These are phyloP conservation scores for Paraphysoderma sedebokerense DNA, from an alignment of 371 early-diverging fungal species.

Conservation along the genomic window DNA sequence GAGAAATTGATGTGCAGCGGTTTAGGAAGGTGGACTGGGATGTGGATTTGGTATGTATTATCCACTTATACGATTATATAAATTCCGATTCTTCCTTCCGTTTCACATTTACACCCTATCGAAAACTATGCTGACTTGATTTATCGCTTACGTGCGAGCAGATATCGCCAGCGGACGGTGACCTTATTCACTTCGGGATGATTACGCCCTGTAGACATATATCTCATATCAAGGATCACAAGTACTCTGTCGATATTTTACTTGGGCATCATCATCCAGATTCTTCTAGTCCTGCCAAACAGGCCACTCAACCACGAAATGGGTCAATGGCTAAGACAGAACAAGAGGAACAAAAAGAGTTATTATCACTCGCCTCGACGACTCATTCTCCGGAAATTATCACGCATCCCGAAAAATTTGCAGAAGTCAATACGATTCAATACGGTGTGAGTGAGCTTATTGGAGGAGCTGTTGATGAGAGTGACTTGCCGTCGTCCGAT, in stretches of 20 bases:
- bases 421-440: slow-evolving; percentile 12
- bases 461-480: too few relatives aligned
- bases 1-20: slow-evolving; percentile 29
- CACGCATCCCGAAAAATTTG: slow-evolving; percentile 55
- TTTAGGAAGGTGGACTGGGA: slow-evolving; percentile 36
- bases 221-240: slow-evolving; percentile 86
- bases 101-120: too few relatives aligned
- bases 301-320: background rate
- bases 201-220: slow-evolving; percentile 50
- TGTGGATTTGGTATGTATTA: slow-evolving; percentile 35
- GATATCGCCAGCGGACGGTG: slow-evolving; percentile 81
- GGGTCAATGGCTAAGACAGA: background rate
- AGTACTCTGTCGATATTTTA: slow-evolving; percentile 73
- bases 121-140: too few relatives aligned
- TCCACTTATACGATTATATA: background rate
- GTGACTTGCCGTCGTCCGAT: slow-evolving; percentile 4
- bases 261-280: slow-evolving; percentile 35
- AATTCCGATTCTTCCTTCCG: too few relatives aligned
- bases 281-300: background rate
- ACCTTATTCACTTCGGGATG: slow-evolving; percentile 69
- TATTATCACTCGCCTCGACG: too few relatives aligned
- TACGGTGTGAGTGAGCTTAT: too few relatives aligned
- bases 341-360: too few relatives aligned
- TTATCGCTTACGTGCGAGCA: slow-evolving; percentile 4
- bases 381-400: too few relatives aligned